Evolutionary conservation across 2,329 filamentous ascomycete genomes (phyloP), one percentile per base, ranked within the genome.

Genomic region (Niveomyces coronatus): DNA sequence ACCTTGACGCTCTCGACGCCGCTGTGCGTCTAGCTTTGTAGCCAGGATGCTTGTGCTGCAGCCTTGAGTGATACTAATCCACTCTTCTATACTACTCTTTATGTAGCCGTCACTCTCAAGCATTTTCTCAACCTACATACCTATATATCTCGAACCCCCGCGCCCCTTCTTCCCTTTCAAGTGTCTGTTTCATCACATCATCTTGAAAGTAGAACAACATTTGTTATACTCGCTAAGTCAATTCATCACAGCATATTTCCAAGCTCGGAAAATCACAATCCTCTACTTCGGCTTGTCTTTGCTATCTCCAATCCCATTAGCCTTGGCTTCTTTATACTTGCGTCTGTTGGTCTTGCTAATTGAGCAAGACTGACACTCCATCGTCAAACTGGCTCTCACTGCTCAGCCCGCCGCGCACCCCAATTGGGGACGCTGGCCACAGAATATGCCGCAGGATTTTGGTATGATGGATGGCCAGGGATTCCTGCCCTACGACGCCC

Each of bases 341-440:
- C 30, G 15, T 17, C 11, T n/a, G 22, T 20, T 22, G 34, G 24
- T 43, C 33, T 42, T 42, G 41, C 28, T 36, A 18, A 23, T 13
- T 23, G 27, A 17, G 33, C 28, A 42, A 31, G 14, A 23, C 29
- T 17, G 18, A 34, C 20, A 26, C 29, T 15, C 17, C 15, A 24
- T 26, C 40, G 39, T 30, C 47, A 51, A 45, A 42, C 61, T 76
- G 68, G 66, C 67, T 48, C 61, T 71, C 49, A 61, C 65, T 40
- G 57, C 63, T 51, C 63, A 68, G 50, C 53, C 64, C 39, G 55
- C 64, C 43, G 58, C 58, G 32, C 50, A 61, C 46, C 58, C 64
- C 37, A 61, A 57, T 57, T 79, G 74, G 75, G 67, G 62, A 49
- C 70, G 70, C 47, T 76, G 71, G 68, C 57, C 65, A 46, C 56